Conservation (phyloP, 257 asterid genomes). For the Primulina eburnea region DNA sequence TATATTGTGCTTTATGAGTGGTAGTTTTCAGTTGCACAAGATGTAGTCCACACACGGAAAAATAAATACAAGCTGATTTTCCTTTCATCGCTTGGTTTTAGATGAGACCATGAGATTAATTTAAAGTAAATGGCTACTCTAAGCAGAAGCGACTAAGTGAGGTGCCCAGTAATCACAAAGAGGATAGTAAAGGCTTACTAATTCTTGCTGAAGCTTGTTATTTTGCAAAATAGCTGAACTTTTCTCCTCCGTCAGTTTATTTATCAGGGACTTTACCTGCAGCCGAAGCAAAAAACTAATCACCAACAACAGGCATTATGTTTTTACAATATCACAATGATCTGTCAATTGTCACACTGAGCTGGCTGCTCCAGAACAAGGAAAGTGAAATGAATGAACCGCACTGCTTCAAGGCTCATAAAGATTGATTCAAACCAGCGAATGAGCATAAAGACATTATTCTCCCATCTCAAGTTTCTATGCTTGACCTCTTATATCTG, state of each 20-base stretch:
- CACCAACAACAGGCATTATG: neutral
- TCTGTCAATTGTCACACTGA: neutral
- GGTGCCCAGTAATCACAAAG: slow-evolving; percentile 1
- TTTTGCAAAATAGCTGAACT: neutral
- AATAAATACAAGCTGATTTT: neutral
- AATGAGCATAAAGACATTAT: neutral
- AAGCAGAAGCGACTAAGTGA: slow-evolving; percentile 1
- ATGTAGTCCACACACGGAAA: slow-evolving; percentile 5
- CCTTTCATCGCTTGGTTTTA: neutral
- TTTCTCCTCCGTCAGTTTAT: neutral
- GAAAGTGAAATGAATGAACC: neutral
- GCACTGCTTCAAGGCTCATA: neutral
- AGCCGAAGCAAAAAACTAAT: neutral
- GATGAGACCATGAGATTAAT: neutral
- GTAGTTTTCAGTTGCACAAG: neutral
- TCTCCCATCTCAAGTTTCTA: neutral
- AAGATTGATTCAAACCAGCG: neutral
- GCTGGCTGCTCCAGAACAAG: neutral
- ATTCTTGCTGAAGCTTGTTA: slow-evolving; percentile 26
- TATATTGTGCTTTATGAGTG: neutral
- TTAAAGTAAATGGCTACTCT: neutral
- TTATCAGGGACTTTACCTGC: neutral
- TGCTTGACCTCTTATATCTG: neutral
- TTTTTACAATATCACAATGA: neutral
- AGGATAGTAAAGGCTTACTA: slow-evolving; percentile 31